Percentiles rank a stretch among this genome's conserved stretches.
Conservation (phyloP, 345 rosid species). For the Arabis alpina region DNA sequence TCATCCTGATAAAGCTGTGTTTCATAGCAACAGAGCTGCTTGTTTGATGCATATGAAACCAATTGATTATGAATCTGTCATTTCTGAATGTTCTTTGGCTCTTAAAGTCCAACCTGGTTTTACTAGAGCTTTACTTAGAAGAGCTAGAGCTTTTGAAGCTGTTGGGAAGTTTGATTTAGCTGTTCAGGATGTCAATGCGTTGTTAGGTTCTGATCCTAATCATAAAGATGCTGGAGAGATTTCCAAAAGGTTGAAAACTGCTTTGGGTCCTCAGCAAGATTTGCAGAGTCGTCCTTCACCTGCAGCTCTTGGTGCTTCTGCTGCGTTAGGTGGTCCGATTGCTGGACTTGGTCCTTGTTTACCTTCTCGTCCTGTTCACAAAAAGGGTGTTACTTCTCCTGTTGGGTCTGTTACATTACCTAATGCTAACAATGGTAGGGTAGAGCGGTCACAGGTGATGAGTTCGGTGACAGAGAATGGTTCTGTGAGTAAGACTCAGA, state of each 20-base stretch:
- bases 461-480: slow-evolving; percentile 58
- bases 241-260: slow-evolving; percentile 48
- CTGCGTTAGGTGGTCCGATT: slow-evolving; percentile 90
- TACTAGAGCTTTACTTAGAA: slow-evolving; percentile 76
- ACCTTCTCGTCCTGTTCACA: slow-evolving; percentile 73
- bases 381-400: slow-evolving; percentile 54
- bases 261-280: too few relatives aligned
- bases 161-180: slow-evolving; percentile 79
- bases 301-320: slow-evolving; percentile 98
- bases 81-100: slow-evolving; percentile 83
- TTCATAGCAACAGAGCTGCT: slow-evolving; percentile 92
- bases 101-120: slow-evolving; percentile 86
- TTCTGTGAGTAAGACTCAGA: slow-evolving; percentile 51
- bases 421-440: slow-evolving; percentile 40
- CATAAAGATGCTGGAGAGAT: slow-evolving; percentile 83
- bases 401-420: slow-evolving; percentile 45
- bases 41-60: slow-evolving; percentile 99
- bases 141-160: slow-evolving; percentile 93
- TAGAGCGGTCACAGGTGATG: slow-evolving; percentile 26
- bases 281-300: slow-evolving; percentile 91
- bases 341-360: slow-evolving; percentile 91
- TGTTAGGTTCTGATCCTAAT: slow-evolving; percentile 72
- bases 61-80: slow-evolving; percentile 76
- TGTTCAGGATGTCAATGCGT: slow-evolving; percentile 73
- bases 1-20: slow-evolving; percentile 89